Evolutionary conservation across 2,329 filamentous ascomycete species (phyloP).

Genomic region (Penicillium paneum): DNA sequence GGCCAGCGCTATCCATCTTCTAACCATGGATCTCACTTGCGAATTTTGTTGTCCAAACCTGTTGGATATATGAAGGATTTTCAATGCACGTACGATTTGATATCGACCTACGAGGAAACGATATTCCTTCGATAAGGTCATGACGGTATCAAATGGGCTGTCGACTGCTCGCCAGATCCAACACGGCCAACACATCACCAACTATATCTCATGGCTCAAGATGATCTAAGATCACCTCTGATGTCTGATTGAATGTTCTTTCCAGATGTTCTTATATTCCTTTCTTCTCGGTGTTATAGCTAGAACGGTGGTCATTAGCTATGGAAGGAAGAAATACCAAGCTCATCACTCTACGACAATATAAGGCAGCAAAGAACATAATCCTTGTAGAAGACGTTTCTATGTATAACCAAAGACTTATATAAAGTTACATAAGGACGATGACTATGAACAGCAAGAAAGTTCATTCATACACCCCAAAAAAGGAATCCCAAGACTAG

Average conservation of each 20-base stretch:
- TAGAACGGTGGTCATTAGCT: background rate
- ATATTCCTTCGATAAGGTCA: no score
- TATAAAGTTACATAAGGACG: background rate
- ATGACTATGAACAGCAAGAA: background rate
- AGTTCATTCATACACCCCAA: slow-evolving; percentile 5
- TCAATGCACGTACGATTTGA: no score
- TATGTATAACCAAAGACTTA: background rate
- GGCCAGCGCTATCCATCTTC: no score
- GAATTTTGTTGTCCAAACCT: no score
- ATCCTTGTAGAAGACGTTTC: background rate
- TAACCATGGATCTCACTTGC: no score
- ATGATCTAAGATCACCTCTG: background rate
- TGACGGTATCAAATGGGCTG: no score
- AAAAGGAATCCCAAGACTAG: background rate
- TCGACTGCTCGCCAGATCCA: no score
- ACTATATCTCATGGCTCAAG: background rate
- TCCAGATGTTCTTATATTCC: background rate
- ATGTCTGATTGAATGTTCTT: background rate
- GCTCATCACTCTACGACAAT: background rate
- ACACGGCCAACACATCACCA: no score
- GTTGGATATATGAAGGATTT: no score
- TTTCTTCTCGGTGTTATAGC: background rate
- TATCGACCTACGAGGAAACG: no score
- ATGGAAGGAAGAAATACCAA: background rate
- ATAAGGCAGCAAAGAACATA: background rate